phyloP scores from a whole-genome alignment of 148 eudicot species.

The Spergularia marina region DNA sequence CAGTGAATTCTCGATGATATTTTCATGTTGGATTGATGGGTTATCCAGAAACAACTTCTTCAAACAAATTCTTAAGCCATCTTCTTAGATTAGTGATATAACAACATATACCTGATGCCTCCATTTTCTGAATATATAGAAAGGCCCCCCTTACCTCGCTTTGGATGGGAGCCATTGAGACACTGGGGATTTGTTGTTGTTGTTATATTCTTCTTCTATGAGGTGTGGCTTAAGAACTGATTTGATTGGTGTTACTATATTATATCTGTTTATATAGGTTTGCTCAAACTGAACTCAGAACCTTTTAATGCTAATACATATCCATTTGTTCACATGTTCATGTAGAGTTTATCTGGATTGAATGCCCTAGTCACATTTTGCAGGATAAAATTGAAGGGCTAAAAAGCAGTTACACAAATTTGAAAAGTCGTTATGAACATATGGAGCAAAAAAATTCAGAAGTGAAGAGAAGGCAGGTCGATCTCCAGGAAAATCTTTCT shows the following conservation, averaged over 20 bases:
- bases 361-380: conserved; percentile 9
- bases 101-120: too few species aligned
- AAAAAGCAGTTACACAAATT: conserved; percentile 46
- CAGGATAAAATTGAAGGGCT: conserved; percentile 61
- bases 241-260: background rate
- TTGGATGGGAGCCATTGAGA: too few species aligned
- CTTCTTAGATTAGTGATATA: too few species aligned
- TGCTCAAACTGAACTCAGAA: background rate
- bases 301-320: background rate
- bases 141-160: too few species aligned
- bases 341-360: background rate
- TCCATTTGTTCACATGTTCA: conserved; percentile 2
- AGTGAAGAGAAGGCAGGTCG: conserved; percentile 57
- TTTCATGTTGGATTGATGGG: too few species aligned
- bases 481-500: conserved; percentile 55
- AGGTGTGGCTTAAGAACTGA: background rate
- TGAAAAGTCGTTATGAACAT: conserved; percentile 53
- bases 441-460: conserved; percentile 59
- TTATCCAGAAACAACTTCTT: too few species aligned
- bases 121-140: too few species aligned
- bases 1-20: too few species aligned
- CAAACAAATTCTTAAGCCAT: too few species aligned
- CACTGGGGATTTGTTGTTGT: background rate
- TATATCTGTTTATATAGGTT: background rate
- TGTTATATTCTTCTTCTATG: background rate